Percentiles rank a stretch among this genome's conserved stretches.
These are phyloP conservation scores for Talaromyces sp. DNA, from an alignment of 2,329 filamentous ascomycete genomes.

Conservation along the genomic window DNA sequence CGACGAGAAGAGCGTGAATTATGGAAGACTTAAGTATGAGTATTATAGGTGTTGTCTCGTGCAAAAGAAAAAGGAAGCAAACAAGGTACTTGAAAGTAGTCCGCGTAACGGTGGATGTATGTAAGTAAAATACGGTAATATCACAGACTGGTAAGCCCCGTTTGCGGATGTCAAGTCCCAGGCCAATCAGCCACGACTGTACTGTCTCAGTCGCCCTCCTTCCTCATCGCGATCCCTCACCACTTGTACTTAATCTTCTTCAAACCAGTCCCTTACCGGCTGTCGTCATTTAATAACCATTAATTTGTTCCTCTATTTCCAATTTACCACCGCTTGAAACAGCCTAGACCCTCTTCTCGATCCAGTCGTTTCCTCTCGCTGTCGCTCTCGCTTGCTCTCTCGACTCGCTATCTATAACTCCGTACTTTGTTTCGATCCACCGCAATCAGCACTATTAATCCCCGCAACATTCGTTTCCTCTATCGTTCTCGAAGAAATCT, in stretches of 20 bases:
- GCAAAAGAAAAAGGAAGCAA: too few species aligned
- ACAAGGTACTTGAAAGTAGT: too few species aligned
- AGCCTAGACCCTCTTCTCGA: neutral
- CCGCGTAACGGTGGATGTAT: neutral
- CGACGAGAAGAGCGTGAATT: neutral
- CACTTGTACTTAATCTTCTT: constrained; percentile 9
- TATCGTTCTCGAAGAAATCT: neutral
- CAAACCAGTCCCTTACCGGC: neutral
- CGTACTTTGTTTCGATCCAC: neutral
- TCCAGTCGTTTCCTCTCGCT: neutral
- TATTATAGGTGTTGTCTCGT: too few species aligned
- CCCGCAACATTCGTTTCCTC: constrained; percentile 1
- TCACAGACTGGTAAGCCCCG: neutral
- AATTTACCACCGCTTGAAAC: neutral
- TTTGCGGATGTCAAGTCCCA: constrained; percentile 11
- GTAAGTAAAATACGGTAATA: neutral
- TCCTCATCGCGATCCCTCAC: constrained; percentile 16
- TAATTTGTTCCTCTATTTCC: neutral
- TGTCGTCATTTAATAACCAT: neutral
- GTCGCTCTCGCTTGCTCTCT: constrained; percentile 19
- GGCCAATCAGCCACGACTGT: constrained; percentile 11
- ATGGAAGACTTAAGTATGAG: neutral
- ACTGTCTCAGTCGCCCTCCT: constrained; percentile 7
- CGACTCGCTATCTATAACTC: neutral
- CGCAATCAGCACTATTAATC: neutral